A percentile compares a stretch with the other conserved stretches of the same genome.
Evolutionary conservation across 176 grass and related monocot species (phyloP).

Genomic region (Metroxylon sagu): DNA sequence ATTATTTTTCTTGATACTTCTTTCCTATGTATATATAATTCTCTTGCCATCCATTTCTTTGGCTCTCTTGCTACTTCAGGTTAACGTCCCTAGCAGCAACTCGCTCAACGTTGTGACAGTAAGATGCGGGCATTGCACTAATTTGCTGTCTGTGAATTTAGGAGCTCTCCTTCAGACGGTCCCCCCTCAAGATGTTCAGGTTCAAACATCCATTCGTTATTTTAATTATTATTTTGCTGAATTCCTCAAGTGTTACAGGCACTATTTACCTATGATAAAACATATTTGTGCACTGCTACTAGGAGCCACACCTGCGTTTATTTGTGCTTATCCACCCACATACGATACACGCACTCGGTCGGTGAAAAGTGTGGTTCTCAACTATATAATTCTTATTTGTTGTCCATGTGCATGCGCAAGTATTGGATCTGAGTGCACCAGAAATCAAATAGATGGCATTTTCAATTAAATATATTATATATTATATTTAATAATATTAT

Average conservation of each 20-base stretch:
- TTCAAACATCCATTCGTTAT: conserved; percentile 11
- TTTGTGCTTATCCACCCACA: too few relatives aligned
- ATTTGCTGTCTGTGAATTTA: conserved; percentile 58
- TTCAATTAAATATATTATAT: too few relatives aligned
- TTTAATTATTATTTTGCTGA: neutral
- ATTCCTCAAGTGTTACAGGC: conserved; percentile 4
- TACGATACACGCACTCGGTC: too few relatives aligned
- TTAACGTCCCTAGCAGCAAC: conserved; percentile 49
- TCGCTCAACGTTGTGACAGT: conserved; percentile 60
- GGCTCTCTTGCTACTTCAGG: conserved; percentile 24
- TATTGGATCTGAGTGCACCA: too few relatives aligned
- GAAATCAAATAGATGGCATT: too few relatives aligned
- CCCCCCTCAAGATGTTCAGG: conserved; percentile 46
- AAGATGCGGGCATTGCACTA: conserved; percentile 61
- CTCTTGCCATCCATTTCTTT: neutral
- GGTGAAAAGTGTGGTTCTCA: too few relatives aligned
- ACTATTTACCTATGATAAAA: neutral
- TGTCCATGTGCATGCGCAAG: too few relatives aligned
- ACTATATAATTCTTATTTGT: too few relatives aligned
- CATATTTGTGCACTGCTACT: conserved; percentile 1
- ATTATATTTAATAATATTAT: too few relatives aligned
- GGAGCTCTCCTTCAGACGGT: conserved; percentile 32
- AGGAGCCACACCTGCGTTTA: too few relatives aligned
- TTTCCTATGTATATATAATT: neutral
- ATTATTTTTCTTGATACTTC: neutral